phyloP scores from a whole-genome alignment of 1,139 yeast genomes.

The Debaryomyces fabryi region DNA sequence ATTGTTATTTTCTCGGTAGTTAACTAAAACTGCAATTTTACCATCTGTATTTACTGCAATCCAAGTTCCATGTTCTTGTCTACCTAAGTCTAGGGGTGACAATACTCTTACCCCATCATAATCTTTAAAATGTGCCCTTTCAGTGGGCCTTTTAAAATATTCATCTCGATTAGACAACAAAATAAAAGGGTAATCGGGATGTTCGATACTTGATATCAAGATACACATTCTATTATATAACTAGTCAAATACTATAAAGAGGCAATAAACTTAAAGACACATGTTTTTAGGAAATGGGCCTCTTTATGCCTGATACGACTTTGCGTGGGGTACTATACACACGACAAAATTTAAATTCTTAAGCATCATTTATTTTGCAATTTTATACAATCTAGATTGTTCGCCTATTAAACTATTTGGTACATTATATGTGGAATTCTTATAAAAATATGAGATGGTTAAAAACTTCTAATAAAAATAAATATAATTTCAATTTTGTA shows the following conservation, averaged over 20 bases:
- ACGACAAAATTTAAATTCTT: neutral
- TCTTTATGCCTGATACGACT: neutral
- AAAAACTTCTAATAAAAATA: neutral
- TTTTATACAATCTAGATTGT: neutral
- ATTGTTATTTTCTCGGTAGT: conserved; percentile 54
- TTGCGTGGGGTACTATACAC: neutral
- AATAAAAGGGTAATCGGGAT: conserved; percentile 69
- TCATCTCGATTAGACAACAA: conserved; percentile 87
- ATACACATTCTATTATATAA: conserved; percentile 57
- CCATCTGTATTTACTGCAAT: conserved; percentile 71
- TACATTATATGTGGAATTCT: neutral
- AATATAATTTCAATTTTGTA: neutral
- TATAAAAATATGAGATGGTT: neutral
- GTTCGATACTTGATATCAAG: conserved; percentile 58
- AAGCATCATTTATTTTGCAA: conserved; percentile 1
- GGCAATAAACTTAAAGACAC: neutral
- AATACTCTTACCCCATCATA: conserved; percentile 42
- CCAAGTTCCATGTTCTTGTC: conserved; percentile 90
- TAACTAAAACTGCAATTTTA: conserved; percentile 72
- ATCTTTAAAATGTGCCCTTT: conserved; percentile 55
- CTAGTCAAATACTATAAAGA: neutral
- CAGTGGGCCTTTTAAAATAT: conserved; percentile 72
- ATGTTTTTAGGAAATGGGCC: conserved; percentile 1
- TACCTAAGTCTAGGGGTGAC: conserved; percentile 75
- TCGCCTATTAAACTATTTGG: neutral